Base-by-base conservation (phyloP, 805 yeast species). In the Wickerhamiella dianesei region DNA sequence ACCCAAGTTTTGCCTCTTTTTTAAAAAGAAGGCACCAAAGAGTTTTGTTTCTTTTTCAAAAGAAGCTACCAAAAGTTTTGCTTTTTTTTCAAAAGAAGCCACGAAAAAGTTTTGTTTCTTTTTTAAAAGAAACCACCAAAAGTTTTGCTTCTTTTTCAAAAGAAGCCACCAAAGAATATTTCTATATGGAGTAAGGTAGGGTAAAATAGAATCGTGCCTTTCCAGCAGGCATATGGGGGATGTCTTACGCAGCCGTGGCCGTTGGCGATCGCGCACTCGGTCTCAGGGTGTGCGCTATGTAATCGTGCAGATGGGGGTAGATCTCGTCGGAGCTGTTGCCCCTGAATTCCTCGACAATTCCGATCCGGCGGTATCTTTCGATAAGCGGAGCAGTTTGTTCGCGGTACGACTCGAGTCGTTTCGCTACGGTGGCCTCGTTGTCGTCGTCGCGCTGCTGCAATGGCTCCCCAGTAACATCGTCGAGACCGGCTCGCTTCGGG, bases 401-500 rank as follows among this genome's bases (percentile, higher is more conserved):
- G 44, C 75, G 73, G 62, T 84, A 87, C 32, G 71, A 67, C 32
- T 74, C 77, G 39, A 89, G 63, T 53, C 97, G 66, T 53, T 73
- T 71, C 50, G 74, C 73, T 57, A 88, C 81, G 0, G 82, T 80
- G 50, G 72, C 82, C 1, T 79, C 80, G 17, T 79, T 82, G 61
- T 88, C 97, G 59, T 88, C 97, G 0, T 79, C 70, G 51, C 97
- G 73, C 64, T 86, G 83, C 16, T 74, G 64, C 48, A 88, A 69
- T 2, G 84, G 80, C 59, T 88, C 96, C 0, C 96, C 96, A 0
- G 97, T 88, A 2, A 86, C 58, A 61, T 88, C 96, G 59, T 88
- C 97, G 50, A 65, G 71, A 35, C 86, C 94, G 0, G 86, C 77
- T 1, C 71, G 73, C 56, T 80, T 80, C 6, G 97, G 97, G 4